phyloP scores from a whole-genome alignment of 2,329 filamentous ascomycete genomes.

The Clonostachys byssicola region DNA sequence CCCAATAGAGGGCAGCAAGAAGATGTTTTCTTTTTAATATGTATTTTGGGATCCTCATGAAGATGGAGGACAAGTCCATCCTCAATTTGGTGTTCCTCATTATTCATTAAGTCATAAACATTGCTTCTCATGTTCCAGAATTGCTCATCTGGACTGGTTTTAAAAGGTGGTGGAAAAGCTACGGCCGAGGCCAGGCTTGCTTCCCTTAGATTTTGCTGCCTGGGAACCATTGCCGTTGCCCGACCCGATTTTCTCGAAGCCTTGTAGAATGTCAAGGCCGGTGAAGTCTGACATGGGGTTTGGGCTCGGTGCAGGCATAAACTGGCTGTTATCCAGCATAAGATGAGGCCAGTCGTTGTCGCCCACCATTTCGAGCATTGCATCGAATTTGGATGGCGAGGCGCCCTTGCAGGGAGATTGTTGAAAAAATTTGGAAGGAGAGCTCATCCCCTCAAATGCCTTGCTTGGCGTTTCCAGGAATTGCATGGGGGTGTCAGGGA shows the following conservation, averaged over 20 bases:
- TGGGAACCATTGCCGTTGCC: too few relatives aligned
- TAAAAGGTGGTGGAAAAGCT: conserved; percentile 31
- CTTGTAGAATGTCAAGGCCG: conserved; percentile 65
- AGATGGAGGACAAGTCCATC: background rate
- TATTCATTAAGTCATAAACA: conserved; percentile 2
- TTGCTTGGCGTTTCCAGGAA: conserved; percentile 54
- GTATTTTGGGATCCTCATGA: conserved; percentile 1
- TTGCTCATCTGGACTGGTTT: conserved; percentile 2
- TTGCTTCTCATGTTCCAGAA: background rate
- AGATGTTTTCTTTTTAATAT: background rate
- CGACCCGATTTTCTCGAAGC: conserved; percentile 69
- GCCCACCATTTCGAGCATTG: conserved; percentile 23
- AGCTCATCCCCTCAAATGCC: conserved; percentile 47
- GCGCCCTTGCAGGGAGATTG: conserved; percentile 15
- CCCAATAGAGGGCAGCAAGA: too few relatives aligned
- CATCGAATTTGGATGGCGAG: conserved; percentile 48
- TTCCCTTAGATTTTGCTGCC: too few relatives aligned
- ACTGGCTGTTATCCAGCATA: too few relatives aligned
- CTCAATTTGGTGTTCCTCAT: background rate
- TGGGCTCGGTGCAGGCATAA: too few relatives aligned
- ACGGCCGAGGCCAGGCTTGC: conserved; percentile 27
- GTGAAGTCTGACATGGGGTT: too few relatives aligned
- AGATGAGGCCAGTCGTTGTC: conserved; percentile 29
- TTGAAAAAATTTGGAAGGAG: conserved; percentile 47
- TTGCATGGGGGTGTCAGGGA: conserved; percentile 30